phyloP scores from a whole-genome alignment of 495 filamentous ascomycete species.

The Pseudevernia furfuracea region DNA sequence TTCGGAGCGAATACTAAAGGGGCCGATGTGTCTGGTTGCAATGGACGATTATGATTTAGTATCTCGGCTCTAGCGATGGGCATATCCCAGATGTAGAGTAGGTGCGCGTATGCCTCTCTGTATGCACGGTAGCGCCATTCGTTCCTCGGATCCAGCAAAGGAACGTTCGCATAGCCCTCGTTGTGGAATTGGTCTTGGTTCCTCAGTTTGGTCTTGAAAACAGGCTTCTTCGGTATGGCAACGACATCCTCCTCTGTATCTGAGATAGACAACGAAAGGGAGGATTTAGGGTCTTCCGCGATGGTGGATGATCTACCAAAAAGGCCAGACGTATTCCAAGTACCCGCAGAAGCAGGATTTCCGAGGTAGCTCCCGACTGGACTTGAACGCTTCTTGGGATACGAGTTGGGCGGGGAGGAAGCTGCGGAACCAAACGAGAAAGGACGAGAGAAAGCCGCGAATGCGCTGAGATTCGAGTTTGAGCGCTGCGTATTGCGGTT shows the following conservation, averaged over 20 bases:
- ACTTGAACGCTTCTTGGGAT: conserved; percentile 54
- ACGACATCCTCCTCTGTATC: conserved; percentile 42
- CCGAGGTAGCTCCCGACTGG: conserved; percentile 59
- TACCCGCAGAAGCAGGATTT: conserved; percentile 49
- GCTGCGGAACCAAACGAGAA: conserved; percentile 59
- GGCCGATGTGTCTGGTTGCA: neutral
- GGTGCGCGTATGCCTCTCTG: conserved; percentile 70
- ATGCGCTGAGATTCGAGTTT: conserved; percentile 54
- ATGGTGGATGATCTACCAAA: conserved; percentile 39
- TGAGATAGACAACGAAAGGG: conserved; percentile 29
- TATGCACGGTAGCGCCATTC: conserved; percentile 58
- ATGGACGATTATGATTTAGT: conserved; percentile 61
- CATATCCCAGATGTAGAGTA: conserved; percentile 76
- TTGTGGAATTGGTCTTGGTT: conserved; percentile 73
- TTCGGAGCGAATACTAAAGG: neutral
- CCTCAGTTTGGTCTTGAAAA: conserved; percentile 58
- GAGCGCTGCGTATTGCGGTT: conserved; percentile 37
- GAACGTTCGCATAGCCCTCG: conserved; percentile 58
- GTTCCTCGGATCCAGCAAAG: conserved; percentile 61
- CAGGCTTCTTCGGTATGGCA: conserved; percentile 27
- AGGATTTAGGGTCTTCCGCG: conserved; percentile 30
- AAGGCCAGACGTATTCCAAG: conserved; percentile 59
- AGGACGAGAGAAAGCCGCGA: conserved; percentile 64
- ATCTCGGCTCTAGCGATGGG: conserved; percentile 70
- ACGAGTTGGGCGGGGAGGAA: conserved; percentile 54